Conservation (phyloP, 208 protist species). For the Naegleria gruberi region DNA sequence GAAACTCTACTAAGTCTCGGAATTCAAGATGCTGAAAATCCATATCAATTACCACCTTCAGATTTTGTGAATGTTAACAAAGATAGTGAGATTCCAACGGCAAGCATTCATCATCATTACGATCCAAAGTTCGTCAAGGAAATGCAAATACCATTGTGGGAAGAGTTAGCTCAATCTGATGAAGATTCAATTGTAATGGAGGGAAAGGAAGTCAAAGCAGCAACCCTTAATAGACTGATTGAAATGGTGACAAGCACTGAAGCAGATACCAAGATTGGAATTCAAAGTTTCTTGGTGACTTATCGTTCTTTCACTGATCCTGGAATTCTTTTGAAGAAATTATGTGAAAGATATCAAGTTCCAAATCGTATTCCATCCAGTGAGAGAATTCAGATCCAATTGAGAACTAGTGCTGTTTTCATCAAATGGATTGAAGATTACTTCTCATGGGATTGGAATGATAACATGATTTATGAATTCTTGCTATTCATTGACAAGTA, state of each 20-base stretch:
- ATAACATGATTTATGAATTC: background rate
- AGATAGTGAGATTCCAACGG: background rate
- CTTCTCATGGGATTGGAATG: background rate
- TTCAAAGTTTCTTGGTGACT: background rate
- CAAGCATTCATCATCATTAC: background rate
- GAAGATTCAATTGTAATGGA: background rate
- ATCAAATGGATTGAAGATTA: background rate
- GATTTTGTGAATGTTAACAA: background rate
- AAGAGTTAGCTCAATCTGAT: background rate
- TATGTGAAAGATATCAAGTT: background rate
- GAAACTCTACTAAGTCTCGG: background rate
- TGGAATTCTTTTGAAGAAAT: background rate
- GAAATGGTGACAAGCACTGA: background rate
- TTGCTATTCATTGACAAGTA: background rate
- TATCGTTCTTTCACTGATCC: conserved; percentile 5
- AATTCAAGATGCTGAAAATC: background rate
- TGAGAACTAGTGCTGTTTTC: background rate
- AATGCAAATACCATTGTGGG: background rate
- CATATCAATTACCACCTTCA: background rate
- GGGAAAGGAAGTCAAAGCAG: background rate
- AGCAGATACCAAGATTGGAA: background rate
- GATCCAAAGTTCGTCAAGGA: background rate
- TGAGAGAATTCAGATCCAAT: background rate
- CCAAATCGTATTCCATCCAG: background rate
- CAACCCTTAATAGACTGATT: background rate